Evolutionary conservation across 495 filamentous ascomycete genomes (phyloP).

Genomic region (Daldinia childiae): DNA sequence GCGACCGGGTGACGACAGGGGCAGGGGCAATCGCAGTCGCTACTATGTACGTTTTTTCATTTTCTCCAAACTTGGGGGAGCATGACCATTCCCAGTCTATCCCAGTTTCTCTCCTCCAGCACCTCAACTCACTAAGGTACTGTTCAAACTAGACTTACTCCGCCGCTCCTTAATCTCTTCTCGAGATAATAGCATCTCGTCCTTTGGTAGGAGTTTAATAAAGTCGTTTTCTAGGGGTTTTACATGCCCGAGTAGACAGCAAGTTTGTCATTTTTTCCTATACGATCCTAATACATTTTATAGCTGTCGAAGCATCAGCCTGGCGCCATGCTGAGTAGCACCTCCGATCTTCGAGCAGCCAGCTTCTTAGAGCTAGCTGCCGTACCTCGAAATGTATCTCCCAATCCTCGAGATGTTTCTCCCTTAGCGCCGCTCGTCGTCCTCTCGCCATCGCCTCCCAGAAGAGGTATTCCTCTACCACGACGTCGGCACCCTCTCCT

Average conservation of each 20-base stretch:
- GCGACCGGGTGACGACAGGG: slow-evolving; percentile 41
- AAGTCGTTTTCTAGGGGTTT: slow-evolving; percentile 30
- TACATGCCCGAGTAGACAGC: slow-evolving; percentile 27
- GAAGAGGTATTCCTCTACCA: slow-evolving; percentile 59
- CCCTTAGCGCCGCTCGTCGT: slow-evolving; percentile 54
- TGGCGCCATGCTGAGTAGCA: slow-evolving; percentile 63
- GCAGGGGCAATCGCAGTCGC: slow-evolving; percentile 25
- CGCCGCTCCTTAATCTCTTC: slow-evolving; percentile 56
- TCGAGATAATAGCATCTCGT: slow-evolving; percentile 37
- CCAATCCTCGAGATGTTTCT: slow-evolving; percentile 54
- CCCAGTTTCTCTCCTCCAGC: slow-evolving; percentile 37
- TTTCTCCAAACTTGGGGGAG: slow-evolving; percentile 32
- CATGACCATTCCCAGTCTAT: slow-evolving; percentile 31
- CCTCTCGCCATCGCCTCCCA: slow-evolving; percentile 61
- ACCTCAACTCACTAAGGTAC: slow-evolving; percentile 22
- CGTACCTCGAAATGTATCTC: slow-evolving; percentile 58
- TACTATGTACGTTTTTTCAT: slow-evolving; percentile 29
- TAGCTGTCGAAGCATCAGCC: slow-evolving; percentile 47
- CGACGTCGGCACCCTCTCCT: slow-evolving; percentile 61
- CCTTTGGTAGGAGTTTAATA: slow-evolving; percentile 40
- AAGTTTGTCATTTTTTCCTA: slow-evolving; percentile 20
- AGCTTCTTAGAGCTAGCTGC: slow-evolving; percentile 62
- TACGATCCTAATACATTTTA: slow-evolving; percentile 37
- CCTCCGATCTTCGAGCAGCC: slow-evolving; percentile 59
- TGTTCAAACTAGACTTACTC: slow-evolving; percentile 60